Percentiles rank a stretch among this genome's conserved stretches.
Conservation (phyloP, 768 basidiomycete genomes). For the Pleurotus tuber-regium region DNA sequence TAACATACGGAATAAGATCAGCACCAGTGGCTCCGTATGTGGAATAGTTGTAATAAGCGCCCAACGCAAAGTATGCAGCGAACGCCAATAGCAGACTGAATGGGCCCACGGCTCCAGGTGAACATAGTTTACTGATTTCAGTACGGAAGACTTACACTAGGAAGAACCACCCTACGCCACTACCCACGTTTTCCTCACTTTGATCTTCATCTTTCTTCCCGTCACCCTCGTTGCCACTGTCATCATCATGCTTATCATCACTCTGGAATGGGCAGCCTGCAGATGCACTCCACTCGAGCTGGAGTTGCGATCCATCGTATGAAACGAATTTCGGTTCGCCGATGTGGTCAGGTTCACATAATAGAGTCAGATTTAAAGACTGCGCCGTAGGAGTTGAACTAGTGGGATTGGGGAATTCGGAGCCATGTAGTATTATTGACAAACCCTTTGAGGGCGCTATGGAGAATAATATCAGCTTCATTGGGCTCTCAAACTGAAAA, state of each 20-base stretch:
- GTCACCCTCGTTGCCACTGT: conserved; percentile 39
- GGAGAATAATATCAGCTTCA: too few relatives aligned
- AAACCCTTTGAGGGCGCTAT: conserved; percentile 52
- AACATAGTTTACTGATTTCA: conserved; percentile 1
- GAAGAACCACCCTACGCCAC: conserved; percentile 88
- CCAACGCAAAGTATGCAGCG: conserved; percentile 68
- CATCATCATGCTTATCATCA: conserved; percentile 19
- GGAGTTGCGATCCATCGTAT: conserved; percentile 55
- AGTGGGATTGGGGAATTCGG: conserved; percentile 54
- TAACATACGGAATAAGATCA: conserved; percentile 80
- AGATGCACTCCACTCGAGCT: conserved; percentile 61
- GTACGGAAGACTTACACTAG: conserved; percentile 54
- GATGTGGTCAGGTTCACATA: conserved; percentile 45
- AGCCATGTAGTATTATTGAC: conserved; percentile 54
- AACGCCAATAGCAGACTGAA: conserved; percentile 68
- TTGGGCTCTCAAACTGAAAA: too few relatives aligned
- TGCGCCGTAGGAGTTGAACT: conserved; percentile 48
- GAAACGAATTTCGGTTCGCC: conserved; percentile 51
- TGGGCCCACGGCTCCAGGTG: too few relatives aligned
- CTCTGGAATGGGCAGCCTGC: conserved; percentile 56
- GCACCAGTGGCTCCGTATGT: conserved; percentile 81
- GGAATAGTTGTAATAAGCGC: conserved; percentile 86
- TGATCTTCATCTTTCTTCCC: conserved; percentile 26
- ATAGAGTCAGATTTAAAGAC: conserved; percentile 56
- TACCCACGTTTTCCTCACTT: conserved; percentile 45